Base-by-base conservation (phyloP, 805 yeast species). In the Starmerella tilneyi region DNA sequence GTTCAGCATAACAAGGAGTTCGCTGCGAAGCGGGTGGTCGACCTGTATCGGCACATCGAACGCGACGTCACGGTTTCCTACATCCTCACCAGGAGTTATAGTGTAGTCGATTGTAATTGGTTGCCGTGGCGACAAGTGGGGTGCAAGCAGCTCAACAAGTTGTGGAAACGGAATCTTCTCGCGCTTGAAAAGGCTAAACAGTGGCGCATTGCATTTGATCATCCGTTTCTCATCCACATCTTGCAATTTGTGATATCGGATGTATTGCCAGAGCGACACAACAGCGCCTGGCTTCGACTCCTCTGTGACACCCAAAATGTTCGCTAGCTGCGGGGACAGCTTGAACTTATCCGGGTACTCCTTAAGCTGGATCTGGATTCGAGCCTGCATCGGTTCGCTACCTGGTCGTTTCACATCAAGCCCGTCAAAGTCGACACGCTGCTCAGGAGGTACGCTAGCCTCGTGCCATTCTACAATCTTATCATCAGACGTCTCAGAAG, bases 401-500 rank as follows among this genome's bases (percentile, higher is more conserved):
- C 97, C 97, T 15, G 73, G 67, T 56, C 98, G 76, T 57, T 81
- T 81, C 45, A 92, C 75, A 59, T 88, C 96, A 46, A 92, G 65
- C 1, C 94, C 96, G 62, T 92, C 97, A 60, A 89, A 89, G 43
- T 78, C 76, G 0, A 72, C 73, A 13, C 56, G 56, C 41, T 56
- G 58, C 46, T 56, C 58, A 20, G 53, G 60, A 22, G 50, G 56
- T 41, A 13, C 51, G 27, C 54, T 41, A 3, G 54, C 68, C 53
- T 81, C 88, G 62, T 86, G 88, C 98, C 98, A 92, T 63, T 92
- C 96, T 35, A 89, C 76, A 12, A 81, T 64, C 56, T 57, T 59
- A n/a, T 45, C 51, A 16, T 24, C 40, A 16, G 15, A 15, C 15
- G 23, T 22, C 8, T 20, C 23, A n/a, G 5, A n/a, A 12, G 9